Percentiles rank a stretch among this genome's conserved stretches.
These are phyloP conservation scores for Triticum turgidum DNA, from an alignment of 176 grass and related monocot species.

Conservation along the genomic window DNA sequence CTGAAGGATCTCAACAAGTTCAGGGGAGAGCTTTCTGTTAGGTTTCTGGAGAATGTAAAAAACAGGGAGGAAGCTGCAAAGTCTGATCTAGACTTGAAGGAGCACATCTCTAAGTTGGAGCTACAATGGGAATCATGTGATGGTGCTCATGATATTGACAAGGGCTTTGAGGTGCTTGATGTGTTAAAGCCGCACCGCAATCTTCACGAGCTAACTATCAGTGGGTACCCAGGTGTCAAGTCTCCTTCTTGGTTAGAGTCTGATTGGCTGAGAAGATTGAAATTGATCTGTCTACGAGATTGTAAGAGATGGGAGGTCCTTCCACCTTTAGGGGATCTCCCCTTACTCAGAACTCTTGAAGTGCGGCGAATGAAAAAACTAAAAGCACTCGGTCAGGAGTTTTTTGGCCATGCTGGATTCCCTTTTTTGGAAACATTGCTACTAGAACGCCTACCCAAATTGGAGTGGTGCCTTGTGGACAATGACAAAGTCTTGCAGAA, in stretches of 20 bases:
- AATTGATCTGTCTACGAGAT: constrained; percentile 4
- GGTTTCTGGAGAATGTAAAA: constrained; percentile 19
- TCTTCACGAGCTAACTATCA: constrained; percentile 38
- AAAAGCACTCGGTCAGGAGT: not conserved
- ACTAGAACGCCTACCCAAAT: constrained; percentile 8
- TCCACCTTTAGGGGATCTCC: constrained; percentile 38
- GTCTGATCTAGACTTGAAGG: constrained; percentile 12
- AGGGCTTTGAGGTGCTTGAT: constrained; percentile 25
- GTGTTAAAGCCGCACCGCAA: constrained; percentile 32
- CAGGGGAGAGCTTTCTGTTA: constrained; percentile 13
- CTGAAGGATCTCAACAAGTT: constrained; percentile 23
- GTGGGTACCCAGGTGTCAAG: constrained; percentile 21
- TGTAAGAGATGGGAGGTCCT: constrained; percentile 22
- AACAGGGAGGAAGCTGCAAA: not conserved
- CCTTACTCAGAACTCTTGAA: constrained; percentile 27
- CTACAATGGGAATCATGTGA: constrained; percentile 12
- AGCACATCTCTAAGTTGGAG: constrained; percentile 17
- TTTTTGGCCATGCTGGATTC: constrained; percentile 31
- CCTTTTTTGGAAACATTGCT: constrained; percentile 17
- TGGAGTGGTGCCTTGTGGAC: not conserved
- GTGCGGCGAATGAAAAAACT: constrained; percentile 6
- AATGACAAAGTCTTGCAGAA: not conserved
- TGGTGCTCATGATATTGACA: not conserved
- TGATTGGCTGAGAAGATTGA: constrained; percentile 19
- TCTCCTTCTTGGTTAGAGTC: constrained; percentile 36